Percentiles rank a stretch among this genome's conserved stretches.
These are phyloP conservation scores for Ceratocystis eucalypticola DNA, from an alignment of 2,329 filamentous ascomycete genomes.

Conservation along the genomic window DNA sequence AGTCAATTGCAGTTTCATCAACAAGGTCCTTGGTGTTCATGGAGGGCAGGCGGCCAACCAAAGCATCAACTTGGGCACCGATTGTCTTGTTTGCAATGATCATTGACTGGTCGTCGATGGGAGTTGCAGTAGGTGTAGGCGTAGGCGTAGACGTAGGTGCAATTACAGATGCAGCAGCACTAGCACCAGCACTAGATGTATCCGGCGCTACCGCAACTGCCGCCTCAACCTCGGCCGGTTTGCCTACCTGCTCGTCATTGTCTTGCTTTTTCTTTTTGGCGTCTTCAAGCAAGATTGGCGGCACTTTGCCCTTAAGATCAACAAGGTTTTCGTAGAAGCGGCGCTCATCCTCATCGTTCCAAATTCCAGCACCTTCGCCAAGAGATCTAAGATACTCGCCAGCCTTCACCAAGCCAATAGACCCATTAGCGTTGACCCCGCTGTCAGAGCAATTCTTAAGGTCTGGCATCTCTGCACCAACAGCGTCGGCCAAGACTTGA, in stretches of 20 bases:
- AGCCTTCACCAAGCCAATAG: constrained; percentile 86
- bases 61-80: constrained; percentile 85
- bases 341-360: constrained; percentile 96
- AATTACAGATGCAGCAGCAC: constrained; percentile 21
- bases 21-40: constrained; percentile 82
- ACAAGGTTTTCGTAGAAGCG: constrained; percentile 96
- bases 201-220: constrained; percentile 30
- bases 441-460: constrained; percentile 68
- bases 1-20: constrained; percentile 86
- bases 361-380: constrained; percentile 83
- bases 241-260: constrained; percentile 66
- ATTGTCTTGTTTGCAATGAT: constrained; percentile 96
- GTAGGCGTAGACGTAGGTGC: constrained; percentile 30
- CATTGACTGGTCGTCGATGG: constrained; percentile 69
- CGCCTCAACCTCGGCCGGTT: constrained; percentile 49
- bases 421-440: constrained; percentile 51
- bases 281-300: constrained; percentile 83
- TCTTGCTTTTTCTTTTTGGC: constrained; percentile 87
- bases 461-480: constrained; percentile 88
- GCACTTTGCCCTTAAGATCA: constrained; percentile 90
- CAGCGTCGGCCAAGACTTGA: constrained; percentile 75
- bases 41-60: constrained; percentile 78
- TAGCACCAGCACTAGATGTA: constrained; percentile 35
- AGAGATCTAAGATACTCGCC: constrained; percentile 85
- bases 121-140: constrained; percentile 39